These are phyloP conservation scores for Verticillium nonalfalfae DNA, from an alignment of 2,329 filamentous ascomycete species.

Conservation along the genomic window DNA sequence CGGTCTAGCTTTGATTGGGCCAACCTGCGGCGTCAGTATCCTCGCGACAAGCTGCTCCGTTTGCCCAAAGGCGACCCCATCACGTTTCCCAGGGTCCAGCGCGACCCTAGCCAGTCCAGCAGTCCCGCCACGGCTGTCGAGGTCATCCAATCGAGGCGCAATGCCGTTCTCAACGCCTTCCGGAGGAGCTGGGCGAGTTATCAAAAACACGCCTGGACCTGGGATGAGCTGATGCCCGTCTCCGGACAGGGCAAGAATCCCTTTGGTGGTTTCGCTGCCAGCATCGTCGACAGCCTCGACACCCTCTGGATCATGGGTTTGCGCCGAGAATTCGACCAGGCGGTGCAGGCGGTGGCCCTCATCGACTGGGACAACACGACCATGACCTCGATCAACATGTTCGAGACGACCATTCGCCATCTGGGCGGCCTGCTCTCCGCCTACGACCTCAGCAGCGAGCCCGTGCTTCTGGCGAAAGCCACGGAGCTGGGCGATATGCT, in stretches of 20 bases:
- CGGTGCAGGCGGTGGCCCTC: constrained; percentile 39
- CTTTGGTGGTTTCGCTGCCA: constrained; percentile 51
- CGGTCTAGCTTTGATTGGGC: constrained; percentile 29
- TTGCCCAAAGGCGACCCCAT: constrained; percentile 26
- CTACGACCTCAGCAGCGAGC: constrained; percentile 43
- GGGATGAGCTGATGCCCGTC: constrained; percentile 48
- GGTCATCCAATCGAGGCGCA: constrained; percentile 24
- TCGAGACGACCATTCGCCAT: constrained; percentile 56
- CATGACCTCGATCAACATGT: constrained; percentile 44
- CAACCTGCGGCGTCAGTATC: constrained; percentile 22
- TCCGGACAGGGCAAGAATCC: constrained; percentile 36
- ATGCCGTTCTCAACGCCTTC: constrained; percentile 31
- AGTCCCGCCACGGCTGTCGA: constrained; percentile 7
- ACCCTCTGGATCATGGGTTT: constrained; percentile 55
- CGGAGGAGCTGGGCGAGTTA: constrained; percentile 45
- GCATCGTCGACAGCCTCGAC: constrained; percentile 53
- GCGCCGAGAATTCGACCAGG: constrained; percentile 46
- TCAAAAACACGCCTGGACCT: constrained; percentile 47
- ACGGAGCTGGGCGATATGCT: constrained; percentile 48
- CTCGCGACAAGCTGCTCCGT: constrained; percentile 20
- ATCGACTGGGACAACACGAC: constrained; percentile 49
- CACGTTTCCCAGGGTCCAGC: constrained; percentile 16
- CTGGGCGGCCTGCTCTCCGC: constrained; percentile 45
- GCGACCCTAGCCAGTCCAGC: constrained; percentile 6
- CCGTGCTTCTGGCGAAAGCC: constrained; percentile 41